Percentiles rank a stretch among this genome's conserved stretches.
Conservation (phyloP, 768 basidiomycete genomes). For the Xerocomellus chrysenteron region DNA sequence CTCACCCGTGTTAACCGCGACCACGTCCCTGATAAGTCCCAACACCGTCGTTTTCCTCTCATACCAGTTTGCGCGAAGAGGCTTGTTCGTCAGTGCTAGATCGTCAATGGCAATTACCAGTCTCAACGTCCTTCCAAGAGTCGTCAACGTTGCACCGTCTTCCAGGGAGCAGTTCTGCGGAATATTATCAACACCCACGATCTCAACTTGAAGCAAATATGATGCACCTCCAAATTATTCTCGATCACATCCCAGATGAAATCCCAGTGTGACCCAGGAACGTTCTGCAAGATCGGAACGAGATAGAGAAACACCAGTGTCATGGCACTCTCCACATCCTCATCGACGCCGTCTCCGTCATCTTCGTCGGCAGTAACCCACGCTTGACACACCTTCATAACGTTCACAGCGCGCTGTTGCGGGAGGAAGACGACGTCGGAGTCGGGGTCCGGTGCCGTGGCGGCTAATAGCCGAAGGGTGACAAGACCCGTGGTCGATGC, state of each 20-base stretch:
- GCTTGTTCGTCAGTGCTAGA: constrained; percentile 68
- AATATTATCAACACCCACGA: constrained; percentile 2
- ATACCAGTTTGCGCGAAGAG: constrained; percentile 67
- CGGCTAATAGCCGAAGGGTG: constrained; percentile 64
- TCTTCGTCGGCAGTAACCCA: constrained; percentile 67
- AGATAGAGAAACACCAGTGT: constrained; percentile 71
- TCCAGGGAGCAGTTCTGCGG: constrained; percentile 58
- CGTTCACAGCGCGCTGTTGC: constrained; percentile 80
- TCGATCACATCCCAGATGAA: constrained; percentile 88
- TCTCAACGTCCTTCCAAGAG: constrained; percentile 66
- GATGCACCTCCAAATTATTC: constrained; percentile 78
- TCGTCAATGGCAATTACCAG: constrained; percentile 71
- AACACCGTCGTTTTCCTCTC: constrained; percentile 53
- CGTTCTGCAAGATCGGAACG: constrained; percentile 84
- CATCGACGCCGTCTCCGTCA: constrained; percentile 61
- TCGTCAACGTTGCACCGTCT: constrained; percentile 57
- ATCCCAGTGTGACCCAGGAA: constrained; percentile 90
- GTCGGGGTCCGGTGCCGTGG: constrained; percentile 73
- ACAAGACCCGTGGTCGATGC: constrained; percentile 71
- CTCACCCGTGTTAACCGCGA: constrained; percentile 54
- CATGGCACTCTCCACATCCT: constrained; percentile 78
- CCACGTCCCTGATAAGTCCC: constrained; percentile 59
- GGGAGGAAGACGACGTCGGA: constrained; percentile 84
- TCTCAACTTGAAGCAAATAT: background rate
- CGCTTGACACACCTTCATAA: constrained; percentile 78